phyloP scores from a whole-genome alignment of 139 green algal species.

The Mesostigma viride region DNA sequence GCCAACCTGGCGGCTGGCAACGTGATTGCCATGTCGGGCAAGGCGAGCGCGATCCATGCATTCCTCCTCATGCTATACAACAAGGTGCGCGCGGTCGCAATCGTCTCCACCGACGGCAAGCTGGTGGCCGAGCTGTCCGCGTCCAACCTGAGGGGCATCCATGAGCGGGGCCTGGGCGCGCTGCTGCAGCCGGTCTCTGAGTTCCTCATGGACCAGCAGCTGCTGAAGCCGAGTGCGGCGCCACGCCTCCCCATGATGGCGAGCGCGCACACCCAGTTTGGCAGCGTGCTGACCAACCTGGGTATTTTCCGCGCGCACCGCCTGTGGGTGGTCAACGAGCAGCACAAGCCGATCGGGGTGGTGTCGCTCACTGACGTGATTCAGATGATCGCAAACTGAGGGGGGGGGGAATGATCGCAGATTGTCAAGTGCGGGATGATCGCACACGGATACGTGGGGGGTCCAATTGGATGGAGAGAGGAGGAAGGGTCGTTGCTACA shows the following conservation, averaged over 20 bases:
- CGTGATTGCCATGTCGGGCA: not conserved
- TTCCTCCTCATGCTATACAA: not conserved
- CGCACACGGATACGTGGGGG: no score
- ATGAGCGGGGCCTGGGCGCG: not conserved
- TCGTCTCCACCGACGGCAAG: not conserved
- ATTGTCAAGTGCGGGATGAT: no score
- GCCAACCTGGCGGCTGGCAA: not conserved
- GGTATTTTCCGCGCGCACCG: not conserved
- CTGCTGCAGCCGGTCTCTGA: not conserved
- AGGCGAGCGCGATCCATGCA: not conserved
- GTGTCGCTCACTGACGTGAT: not conserved
- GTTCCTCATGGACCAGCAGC: not conserved
- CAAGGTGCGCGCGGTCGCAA: not conserved
- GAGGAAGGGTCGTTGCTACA: no score
- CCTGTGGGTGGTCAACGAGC: not conserved
- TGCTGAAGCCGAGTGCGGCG: not conserved
- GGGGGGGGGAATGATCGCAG: no score
- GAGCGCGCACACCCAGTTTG: not conserved
- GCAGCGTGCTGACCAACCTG: not conserved
- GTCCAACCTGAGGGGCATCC: not conserved
- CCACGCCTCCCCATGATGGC: not conserved
- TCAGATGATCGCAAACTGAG: not conserved
- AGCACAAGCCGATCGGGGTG: not conserved
- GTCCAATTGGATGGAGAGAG: no score
- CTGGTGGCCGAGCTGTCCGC: not conserved